Evolutionary conservation across 805 yeast species (phyloP).

Genomic region (Wickerhamiella lipophila): DNA sequence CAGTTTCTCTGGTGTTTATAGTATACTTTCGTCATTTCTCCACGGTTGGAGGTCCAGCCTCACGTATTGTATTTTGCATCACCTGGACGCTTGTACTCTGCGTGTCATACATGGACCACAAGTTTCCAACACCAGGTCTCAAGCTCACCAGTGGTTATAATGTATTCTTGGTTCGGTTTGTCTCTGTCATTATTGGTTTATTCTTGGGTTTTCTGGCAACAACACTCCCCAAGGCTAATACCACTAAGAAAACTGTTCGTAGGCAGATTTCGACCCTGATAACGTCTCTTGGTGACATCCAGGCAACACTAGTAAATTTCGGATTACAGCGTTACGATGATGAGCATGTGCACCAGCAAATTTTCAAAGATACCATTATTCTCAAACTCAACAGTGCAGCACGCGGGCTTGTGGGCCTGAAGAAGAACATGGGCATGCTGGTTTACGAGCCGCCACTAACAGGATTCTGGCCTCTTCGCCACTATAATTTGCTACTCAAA

Average conservation of each 20-base stretch:
- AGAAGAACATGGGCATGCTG: conserved; percentile 17
- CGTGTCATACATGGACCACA: conserved; percentile 25
- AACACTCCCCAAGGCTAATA: conserved; percentile 25
- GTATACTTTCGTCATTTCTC: conserved; percentile 26
- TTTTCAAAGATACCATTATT: conserved; percentile 21
- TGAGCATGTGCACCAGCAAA: conserved; percentile 19
- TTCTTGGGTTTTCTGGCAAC: conserved; percentile 25
- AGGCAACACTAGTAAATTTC: conserved; percentile 25
- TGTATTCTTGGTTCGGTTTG: conserved; percentile 29
- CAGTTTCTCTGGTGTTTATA: conserved; percentile 20
- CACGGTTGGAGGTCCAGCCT: conserved; percentile 19
- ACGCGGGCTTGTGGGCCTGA: conserved; percentile 14
- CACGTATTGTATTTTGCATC: conserved; percentile 24
- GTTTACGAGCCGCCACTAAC: conserved; percentile 27
- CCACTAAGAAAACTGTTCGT: conserved; percentile 26
- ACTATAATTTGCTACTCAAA: conserved; percentile 23
- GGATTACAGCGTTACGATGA: conserved; percentile 22
- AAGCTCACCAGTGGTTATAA: conserved; percentile 24
- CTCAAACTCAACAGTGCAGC: conserved; percentile 13
- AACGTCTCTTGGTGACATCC: conserved; percentile 23
- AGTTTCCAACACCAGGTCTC: conserved; percentile 15
- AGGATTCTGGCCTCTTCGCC: conserved; percentile 27
- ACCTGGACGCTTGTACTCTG: conserved; percentile 26
- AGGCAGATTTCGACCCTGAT: conserved; percentile 21
- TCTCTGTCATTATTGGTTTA: conserved; percentile 26